Evolutionary conservation across 2,329 filamentous ascomycete species (phyloP).

Genomic region (Nannizziopsis arthrosporioides): DNA sequence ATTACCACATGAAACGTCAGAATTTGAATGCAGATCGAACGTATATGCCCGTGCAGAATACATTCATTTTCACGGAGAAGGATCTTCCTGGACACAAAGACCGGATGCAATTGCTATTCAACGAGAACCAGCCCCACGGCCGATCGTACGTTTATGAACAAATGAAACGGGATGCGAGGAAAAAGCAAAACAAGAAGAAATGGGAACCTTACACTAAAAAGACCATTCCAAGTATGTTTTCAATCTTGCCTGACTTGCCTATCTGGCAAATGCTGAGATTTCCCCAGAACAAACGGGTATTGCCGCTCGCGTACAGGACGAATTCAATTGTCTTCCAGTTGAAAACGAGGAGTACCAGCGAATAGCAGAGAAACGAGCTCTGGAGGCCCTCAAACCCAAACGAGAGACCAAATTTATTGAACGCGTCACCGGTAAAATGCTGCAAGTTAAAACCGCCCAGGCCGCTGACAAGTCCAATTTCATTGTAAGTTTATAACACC

Average conservation of each 20-base stretch:
- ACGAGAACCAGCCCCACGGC: conserved; percentile 25
- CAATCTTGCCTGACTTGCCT: neutral
- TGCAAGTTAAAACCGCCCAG: conserved; percentile 47
- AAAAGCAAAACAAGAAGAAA: conserved; percentile 40
- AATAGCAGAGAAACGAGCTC: conserved; percentile 48
- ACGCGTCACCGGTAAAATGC: conserved; percentile 37
- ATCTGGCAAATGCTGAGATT: neutral
- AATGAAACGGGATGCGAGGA: conserved; percentile 35
- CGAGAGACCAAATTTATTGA: conserved; percentile 43
- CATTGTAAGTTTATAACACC: conserved; percentile 27
- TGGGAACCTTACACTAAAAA: conserved; percentile 47
- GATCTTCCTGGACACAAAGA: conserved; percentile 66
- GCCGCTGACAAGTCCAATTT: conserved; percentile 33
- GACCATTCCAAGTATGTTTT: conserved; percentile 58
- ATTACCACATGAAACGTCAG: conserved; percentile 69
- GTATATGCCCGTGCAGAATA: conserved; percentile 55
- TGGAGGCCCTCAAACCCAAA: conserved; percentile 50
- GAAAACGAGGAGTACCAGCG: conserved; percentile 58
- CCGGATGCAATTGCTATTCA: conserved; percentile 32
- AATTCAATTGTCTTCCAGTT: conserved; percentile 62
- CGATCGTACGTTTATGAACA: conserved; percentile 38
- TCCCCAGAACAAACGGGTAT: conserved; percentile 65
- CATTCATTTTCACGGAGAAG: conserved; percentile 86
- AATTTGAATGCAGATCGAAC: conserved; percentile 38
- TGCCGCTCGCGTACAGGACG: conserved; percentile 59